These are phyloP conservation scores for Rutstroemia sp. DNA, from an alignment of 2,329 filamentous ascomycete species.

Conservation along the genomic window DNA sequence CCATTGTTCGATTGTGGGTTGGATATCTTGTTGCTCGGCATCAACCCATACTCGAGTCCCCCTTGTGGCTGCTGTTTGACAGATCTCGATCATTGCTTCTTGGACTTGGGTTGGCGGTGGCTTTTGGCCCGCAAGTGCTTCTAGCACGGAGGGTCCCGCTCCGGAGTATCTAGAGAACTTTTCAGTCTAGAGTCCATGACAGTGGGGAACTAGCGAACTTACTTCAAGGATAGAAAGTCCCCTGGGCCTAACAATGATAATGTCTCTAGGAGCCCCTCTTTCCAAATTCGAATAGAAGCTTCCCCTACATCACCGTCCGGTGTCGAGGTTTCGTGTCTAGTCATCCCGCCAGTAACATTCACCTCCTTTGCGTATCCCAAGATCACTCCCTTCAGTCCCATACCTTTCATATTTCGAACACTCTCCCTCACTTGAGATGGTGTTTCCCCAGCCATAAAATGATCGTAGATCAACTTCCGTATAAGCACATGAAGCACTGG, in stretches of 20 bases:
- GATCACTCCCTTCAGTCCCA: slow-evolving; percentile 77
- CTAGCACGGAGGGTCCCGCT: slow-evolving; percentile 36
- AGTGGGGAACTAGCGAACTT: slow-evolving; percentile 15
- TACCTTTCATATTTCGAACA: slow-evolving; percentile 54
- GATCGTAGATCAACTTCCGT: slow-evolving; percentile 76
- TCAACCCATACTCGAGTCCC: slow-evolving; percentile 41
- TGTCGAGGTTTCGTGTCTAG: neutral
- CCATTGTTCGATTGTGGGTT: slow-evolving; percentile 44
- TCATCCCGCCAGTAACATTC: neutral
- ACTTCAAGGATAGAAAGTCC: slow-evolving; percentile 46
- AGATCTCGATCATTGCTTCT: slow-evolving; percentile 32
- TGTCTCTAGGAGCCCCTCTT: slow-evolving; percentile 44
- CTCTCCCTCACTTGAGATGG: slow-evolving; percentile 57
- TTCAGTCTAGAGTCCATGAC: neutral
- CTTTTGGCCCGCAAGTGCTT: slow-evolving; percentile 33
- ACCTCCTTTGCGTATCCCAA: slow-evolving; percentile 77
- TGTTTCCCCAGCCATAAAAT: slow-evolving; percentile 79
- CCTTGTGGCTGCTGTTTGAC: slow-evolving; percentile 16
- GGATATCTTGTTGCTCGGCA: slow-evolving; percentile 45
- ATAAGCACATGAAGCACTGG: slow-evolving; percentile 59
- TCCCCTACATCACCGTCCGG: slow-evolving; percentile 2
- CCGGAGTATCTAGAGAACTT: slow-evolving; percentile 35
- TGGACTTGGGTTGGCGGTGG: slow-evolving; percentile 37
- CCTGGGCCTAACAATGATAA: slow-evolving; percentile 43
- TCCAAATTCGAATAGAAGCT: slow-evolving; percentile 32